These are phyloP conservation scores for Pichia rugopelliculosa DNA, from an alignment of 805 yeast genomes.

Conservation along the genomic window DNA sequence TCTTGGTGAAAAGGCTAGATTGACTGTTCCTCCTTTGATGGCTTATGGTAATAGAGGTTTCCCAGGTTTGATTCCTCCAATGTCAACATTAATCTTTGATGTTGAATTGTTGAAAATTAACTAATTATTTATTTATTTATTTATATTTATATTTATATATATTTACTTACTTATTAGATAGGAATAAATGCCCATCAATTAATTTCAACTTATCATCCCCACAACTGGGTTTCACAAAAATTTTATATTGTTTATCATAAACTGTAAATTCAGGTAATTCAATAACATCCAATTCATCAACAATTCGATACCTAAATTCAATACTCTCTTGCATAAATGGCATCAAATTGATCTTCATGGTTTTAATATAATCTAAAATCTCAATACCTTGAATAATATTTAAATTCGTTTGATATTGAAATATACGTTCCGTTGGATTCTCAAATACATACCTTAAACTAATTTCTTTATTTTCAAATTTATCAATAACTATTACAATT, in stretches of 20 bases:
- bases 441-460: conserved; percentile 49
- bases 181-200: conserved; percentile 23
- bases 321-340: conserved; percentile 51
- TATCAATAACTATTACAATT: conserved; percentile 37
- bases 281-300: conserved; percentile 5
- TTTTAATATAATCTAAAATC: conserved; percentile 25
- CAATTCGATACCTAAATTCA: conserved; percentile 32
- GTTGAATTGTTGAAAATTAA: conserved; percentile 63
- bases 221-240: conserved; percentile 46
- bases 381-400: conserved; percentile 18
- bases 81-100: conserved; percentile 84
- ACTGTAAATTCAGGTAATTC: conserved; percentile 56
- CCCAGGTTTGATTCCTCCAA: conserved; percentile 96
- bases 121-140: conserved; percentile 19
- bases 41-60: conserved; percentile 94
- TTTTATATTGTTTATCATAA: conserved; percentile 61
- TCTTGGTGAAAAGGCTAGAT: conserved; percentile 85
- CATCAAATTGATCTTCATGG: conserved; percentile 40
- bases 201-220: conserved; percentile 28
- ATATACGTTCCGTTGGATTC: conserved; percentile 65
- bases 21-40: conserved; percentile 87
- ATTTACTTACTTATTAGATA: background rate
- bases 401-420: conserved; percentile 41
- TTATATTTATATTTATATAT: background rate
- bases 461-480: conserved; percentile 17